Percentiles rank a stretch among this genome's conserved stretches.
phyloP scores from a whole-genome alignment of 2,329 filamentous ascomycete genomes.

The Phaeosphaeriaceae sp. region DNA sequence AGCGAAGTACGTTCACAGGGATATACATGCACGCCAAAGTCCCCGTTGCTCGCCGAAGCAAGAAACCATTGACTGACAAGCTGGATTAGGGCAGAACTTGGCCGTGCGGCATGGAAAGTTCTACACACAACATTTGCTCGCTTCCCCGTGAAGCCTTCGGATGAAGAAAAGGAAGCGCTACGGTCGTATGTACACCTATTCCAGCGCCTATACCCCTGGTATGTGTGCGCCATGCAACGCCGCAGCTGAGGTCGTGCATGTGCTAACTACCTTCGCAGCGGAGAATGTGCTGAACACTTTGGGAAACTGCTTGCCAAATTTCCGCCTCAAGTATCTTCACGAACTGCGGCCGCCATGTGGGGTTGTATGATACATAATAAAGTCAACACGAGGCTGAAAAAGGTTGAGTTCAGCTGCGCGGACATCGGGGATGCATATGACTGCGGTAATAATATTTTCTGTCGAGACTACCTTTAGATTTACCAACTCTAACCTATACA shows the following conservation, averaged over 20 bases:
- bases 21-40: constrained; percentile 1
- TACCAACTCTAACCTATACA: not conserved
- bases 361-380: constrained; percentile 71
- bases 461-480: not conserved
- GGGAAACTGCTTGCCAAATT: constrained; percentile 65
- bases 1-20: constrained; percentile 59
- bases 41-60: constrained; percentile 4
- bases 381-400: constrained; percentile 67
- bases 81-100: constrained; percentile 62
- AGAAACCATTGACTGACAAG: constrained; percentile 26
- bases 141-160: constrained; percentile 67
- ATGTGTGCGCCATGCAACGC: constrained; percentile 30
- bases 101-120: constrained; percentile 69
- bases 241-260: constrained; percentile 24
- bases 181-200: constrained; percentile 68
- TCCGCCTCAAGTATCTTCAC: constrained; percentile 68
- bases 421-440: constrained; percentile 72
- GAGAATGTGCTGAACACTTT: constrained; percentile 71
- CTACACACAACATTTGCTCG: constrained; percentile 71
- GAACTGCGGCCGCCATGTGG: constrained; percentile 68
- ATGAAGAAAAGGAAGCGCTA: constrained; percentile 65
- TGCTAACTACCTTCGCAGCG: constrained; percentile 51
- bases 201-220: constrained; percentile 69
- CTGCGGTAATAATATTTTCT: constrained; percentile 51
- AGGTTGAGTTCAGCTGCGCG: constrained; percentile 67